Conservation (phyloP, 2,329 filamentous ascomycete species). For the Exophiala oligosperma region DNA sequence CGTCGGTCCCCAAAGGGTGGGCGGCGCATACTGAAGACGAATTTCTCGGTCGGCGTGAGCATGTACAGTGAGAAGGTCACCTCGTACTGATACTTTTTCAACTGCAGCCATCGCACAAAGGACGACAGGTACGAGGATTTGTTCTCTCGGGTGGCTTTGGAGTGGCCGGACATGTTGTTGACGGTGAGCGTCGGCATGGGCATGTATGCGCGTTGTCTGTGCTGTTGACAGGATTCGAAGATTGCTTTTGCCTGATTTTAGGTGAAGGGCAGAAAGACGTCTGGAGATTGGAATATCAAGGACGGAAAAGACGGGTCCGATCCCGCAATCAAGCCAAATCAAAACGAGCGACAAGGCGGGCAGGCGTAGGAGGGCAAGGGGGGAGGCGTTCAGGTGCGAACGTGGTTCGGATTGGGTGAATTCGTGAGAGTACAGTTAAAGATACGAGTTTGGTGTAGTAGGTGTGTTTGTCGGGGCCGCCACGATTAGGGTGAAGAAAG, state of each 20-base stretch:
- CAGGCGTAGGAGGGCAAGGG: too few relatives aligned
- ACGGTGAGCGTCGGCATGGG: slow-evolving; percentile 10
- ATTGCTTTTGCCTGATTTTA: not conserved
- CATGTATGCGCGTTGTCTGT: not conserved
- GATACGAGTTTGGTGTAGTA: too few relatives aligned
- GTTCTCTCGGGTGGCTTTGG: slow-evolving; percentile 19
- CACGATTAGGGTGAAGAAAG: too few relatives aligned
- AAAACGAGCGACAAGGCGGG: not conserved
- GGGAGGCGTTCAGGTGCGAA: too few relatives aligned
- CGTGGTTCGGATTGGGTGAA: too few relatives aligned
- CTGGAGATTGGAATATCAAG: not conserved
- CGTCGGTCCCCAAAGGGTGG: not conserved
- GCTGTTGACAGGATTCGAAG: not conserved
- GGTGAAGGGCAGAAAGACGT: not conserved
- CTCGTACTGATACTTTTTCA: slow-evolving; percentile 98
- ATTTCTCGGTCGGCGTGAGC: slow-evolving; percentile 93
- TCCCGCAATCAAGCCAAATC: not conserved
- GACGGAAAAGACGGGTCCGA: not conserved
- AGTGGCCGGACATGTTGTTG: slow-evolving; percentile 22
- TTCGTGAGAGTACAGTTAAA: too few relatives aligned
- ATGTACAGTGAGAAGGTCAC: slow-evolving; percentile 97
- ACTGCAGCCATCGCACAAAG: slow-evolving; percentile 79
- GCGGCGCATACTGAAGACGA: slow-evolving; percentile 80
- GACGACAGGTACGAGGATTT: slow-evolving; percentile 40
- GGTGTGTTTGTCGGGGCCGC: too few relatives aligned